Conservation (phyloP, 1,284 basidiomycete species). For the Fomitopsis betulina region DNA sequence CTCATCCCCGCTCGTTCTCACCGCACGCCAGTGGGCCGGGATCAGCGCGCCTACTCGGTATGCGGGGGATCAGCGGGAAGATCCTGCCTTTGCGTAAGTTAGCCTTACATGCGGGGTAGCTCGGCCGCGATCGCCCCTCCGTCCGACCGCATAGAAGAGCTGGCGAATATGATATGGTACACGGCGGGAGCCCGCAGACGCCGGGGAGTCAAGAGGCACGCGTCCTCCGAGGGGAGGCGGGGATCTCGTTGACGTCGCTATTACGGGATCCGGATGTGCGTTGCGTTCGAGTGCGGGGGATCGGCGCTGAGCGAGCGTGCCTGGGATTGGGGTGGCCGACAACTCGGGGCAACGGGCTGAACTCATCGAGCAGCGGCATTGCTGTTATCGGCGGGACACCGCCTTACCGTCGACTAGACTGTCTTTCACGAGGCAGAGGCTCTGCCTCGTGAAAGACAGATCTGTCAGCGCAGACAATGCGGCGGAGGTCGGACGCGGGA, state of each 20-base stretch:
- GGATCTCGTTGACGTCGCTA: not conserved
- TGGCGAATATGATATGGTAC: too few relatives aligned
- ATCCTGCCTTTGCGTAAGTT: not conserved
- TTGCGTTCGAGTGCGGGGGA: not conserved
- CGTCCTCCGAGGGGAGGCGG: not conserved
- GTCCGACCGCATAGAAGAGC: too few relatives aligned
- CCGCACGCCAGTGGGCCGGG: too few relatives aligned
- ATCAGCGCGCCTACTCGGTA: too few relatives aligned
- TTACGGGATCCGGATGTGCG: not conserved
- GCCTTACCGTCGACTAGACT: not conserved
- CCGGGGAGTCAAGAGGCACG: too few relatives aligned
- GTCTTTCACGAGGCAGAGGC: not conserved
- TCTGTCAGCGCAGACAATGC: not conserved
- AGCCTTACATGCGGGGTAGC: not conserved
- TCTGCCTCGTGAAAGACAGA: too few relatives aligned
- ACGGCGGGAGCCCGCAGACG: too few relatives aligned
- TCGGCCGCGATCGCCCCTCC: too few relatives aligned
- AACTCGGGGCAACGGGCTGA: too few relatives aligned
- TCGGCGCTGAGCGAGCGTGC: not conserved
- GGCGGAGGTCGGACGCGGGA: not conserved
- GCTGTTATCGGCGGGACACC: not conserved
- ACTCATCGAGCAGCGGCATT: not conserved
- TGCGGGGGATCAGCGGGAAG: not conserved
- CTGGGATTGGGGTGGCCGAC: too few relatives aligned
- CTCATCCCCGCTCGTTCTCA: too few relatives aligned